Evolutionary conservation across 208 protist species (phyloP).

Genomic region (Trypanosoma lewisi): DNA sequence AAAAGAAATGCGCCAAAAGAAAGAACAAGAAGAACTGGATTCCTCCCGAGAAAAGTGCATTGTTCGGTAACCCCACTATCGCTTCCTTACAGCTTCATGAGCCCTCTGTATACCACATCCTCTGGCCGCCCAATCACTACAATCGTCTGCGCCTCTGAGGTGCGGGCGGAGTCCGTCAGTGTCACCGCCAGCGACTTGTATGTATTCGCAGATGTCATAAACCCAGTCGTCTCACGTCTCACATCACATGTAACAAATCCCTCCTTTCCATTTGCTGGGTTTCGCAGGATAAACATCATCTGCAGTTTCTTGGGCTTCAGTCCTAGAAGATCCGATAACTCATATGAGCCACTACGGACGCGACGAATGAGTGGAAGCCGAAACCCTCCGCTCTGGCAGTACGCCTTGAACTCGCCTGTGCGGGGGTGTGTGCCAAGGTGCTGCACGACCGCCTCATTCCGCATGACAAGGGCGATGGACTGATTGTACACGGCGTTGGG

Average conservation of each 20-base stretch:
- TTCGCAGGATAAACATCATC: conserved; percentile 87
- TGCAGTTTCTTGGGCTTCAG: conserved; percentile 77
- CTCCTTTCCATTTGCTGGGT: conserved; percentile 56
- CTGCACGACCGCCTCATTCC: conserved; percentile 71
- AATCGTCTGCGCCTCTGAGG: conserved; percentile 51
- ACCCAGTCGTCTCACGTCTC: conserved; percentile 64
- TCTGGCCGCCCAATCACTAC: conserved; percentile 84
- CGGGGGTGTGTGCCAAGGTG: conserved; percentile 78
- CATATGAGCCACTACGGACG: conserved; percentile 83
- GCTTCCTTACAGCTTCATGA: conserved; percentile 36
- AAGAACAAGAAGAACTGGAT: too few relatives aligned
- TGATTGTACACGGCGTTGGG: conserved; percentile 89
- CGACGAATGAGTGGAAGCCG: conserved; percentile 79
- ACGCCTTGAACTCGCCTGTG: conserved; percentile 84
- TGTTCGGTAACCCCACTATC: neutral
- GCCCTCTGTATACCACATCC: conserved; percentile 67
- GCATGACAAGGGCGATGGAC: conserved; percentile 84
- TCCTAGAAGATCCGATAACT: conserved; percentile 76
- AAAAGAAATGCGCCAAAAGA: too few relatives aligned
- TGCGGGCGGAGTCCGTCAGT: conserved; percentile 47
- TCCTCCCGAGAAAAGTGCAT: neutral
- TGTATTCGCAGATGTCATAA: conserved; percentile 68
- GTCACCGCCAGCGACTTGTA: conserved; percentile 81
- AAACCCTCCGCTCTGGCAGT: conserved; percentile 73
- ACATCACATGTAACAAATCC: conserved; percentile 84